Conservation (phyloP, 2,329 filamentous ascomycete species). For the Aspergillus fumigatiaffinis region DNA sequence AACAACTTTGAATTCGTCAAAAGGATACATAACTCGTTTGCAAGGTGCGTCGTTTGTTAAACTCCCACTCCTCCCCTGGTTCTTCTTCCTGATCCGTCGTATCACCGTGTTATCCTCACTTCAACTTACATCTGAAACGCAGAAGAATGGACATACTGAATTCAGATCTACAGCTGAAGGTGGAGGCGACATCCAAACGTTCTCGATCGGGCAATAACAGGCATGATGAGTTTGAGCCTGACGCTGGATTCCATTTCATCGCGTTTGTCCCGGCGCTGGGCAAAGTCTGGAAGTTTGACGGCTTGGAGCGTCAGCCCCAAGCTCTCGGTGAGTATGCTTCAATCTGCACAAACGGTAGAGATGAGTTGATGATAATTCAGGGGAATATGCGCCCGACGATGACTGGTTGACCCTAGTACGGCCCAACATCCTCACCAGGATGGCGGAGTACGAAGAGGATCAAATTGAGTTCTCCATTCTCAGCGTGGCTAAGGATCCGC, state of each 20-base stretch:
- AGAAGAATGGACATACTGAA: conserved; percentile 73
- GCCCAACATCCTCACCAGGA: conserved; percentile 63
- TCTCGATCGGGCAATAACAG: conserved; percentile 32
- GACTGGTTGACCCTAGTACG: conserved; percentile 67
- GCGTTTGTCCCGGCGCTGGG: conserved; percentile 77
- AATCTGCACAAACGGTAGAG: not conserved
- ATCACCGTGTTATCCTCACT: conserved; percentile 1
- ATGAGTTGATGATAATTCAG: conserved; percentile 16
- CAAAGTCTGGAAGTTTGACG: conserved; percentile 84
- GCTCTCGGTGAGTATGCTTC: conserved; percentile 49
- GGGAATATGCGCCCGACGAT: conserved; percentile 37
- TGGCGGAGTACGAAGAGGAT: conserved; percentile 62
- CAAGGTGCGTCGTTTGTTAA: conserved; percentile 49
- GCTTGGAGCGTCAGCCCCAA: conserved; percentile 68
- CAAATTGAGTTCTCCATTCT: conserved; percentile 74
- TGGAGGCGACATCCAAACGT: conserved; percentile 39
- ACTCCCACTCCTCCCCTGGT: not conserved
- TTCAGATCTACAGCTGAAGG: conserved; percentile 61
- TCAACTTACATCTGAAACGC: not conserved
- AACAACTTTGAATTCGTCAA: conserved; percentile 73
- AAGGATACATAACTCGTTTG: conserved; percentile 82
- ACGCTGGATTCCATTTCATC: conserved; percentile 80
- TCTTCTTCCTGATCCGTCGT: not conserved
- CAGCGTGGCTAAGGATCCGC: conserved; percentile 66
- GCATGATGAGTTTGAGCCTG: conserved; percentile 47